phyloP scores from a whole-genome alignment of 208 protist genomes.

The Angomonas ambiguus region DNA sequence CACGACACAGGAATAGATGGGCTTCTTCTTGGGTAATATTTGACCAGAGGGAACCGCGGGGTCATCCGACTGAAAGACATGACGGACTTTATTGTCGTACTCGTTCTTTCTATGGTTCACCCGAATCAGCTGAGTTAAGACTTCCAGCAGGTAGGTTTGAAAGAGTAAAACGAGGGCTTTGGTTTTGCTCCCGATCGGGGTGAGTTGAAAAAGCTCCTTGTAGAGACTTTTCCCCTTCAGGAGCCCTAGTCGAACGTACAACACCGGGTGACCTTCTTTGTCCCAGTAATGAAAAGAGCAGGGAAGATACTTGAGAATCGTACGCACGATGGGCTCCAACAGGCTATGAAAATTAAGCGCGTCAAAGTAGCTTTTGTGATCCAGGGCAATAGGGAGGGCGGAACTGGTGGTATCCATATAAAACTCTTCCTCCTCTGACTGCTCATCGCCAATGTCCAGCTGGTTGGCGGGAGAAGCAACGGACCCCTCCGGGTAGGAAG shows the following conservation, averaged over 20 bases:
- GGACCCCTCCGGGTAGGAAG: background rate
- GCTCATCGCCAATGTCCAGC: background rate
- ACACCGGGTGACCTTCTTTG: slow-evolving; percentile 50
- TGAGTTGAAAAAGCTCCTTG: slow-evolving; percentile 36
- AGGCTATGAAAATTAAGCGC: slow-evolving; percentile 49
- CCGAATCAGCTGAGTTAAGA: slow-evolving; percentile 44
- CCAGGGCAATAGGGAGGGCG: slow-evolving; percentile 6
- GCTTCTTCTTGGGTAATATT: slow-evolving; percentile 18
- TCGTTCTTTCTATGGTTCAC: slow-evolving; percentile 30
- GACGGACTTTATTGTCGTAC: slow-evolving; percentile 17
- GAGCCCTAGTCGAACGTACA: slow-evolving; percentile 36
- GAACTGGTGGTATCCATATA: slow-evolving; percentile 19
- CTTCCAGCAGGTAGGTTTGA: slow-evolving; percentile 48
- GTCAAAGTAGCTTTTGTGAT: slow-evolving; percentile 10
- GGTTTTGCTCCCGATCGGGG: slow-evolving; percentile 37
- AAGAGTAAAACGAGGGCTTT: slow-evolving; percentile 42
- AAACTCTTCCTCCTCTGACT: background rate
- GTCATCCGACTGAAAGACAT: slow-evolving; percentile 9
- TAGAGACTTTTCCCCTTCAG: slow-evolving; percentile 33
- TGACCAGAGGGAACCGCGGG: background rate
- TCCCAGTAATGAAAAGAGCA: slow-evolving; percentile 72
- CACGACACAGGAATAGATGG: slow-evolving; percentile 26
- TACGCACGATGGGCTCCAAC: slow-evolving; percentile 44
- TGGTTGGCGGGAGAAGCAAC: background rate
- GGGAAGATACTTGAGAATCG: slow-evolving; percentile 31